These are phyloP conservation scores for Pyrenochaeta sp. DNA, from an alignment of 2,329 filamentous ascomycete genomes.

Conservation along the genomic window DNA sequence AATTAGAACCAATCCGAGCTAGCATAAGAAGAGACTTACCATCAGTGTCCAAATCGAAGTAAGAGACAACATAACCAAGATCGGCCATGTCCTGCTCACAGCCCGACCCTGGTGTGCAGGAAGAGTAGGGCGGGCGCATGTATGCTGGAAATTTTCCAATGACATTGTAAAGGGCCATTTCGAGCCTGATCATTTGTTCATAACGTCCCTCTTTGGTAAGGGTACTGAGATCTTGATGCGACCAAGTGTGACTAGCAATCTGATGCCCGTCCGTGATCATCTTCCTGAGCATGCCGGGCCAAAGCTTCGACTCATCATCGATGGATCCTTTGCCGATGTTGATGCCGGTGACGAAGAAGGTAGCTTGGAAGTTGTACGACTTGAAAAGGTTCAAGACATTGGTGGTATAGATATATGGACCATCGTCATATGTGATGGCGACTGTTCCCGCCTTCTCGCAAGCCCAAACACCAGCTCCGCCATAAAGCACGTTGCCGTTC, in stretches of 20 bases:
- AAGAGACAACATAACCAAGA: conserved; percentile 67
- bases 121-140: conserved; percentile 58
- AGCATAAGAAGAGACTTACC: conserved; percentile 1
- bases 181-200: conserved; percentile 60
- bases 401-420: conserved; percentile 67
- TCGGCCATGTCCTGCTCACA: conserved; percentile 47
- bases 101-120: conserved; percentile 49
- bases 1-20: conserved; percentile 45
- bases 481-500: conserved; percentile 63
- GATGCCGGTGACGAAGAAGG: conserved; percentile 70
- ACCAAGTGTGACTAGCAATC: conserved; percentile 66
- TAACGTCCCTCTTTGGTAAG: conserved; percentile 54
- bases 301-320: conserved; percentile 53
- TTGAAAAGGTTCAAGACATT: conserved; percentile 67
- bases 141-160: conserved; percentile 64
- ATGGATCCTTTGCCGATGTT: conserved; percentile 64
- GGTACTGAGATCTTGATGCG: conserved; percentile 58
- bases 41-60: conserved; percentile 66
- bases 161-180: conserved; percentile 63
- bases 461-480: conserved; percentile 63
- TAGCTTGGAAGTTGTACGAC: conserved; percentile 67
- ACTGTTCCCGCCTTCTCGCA: conserved; percentile 63
- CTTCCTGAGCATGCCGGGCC: conserved; percentile 60
- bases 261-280: conserved; percentile 66
- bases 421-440: conserved; percentile 73